Evolutionary conservation across 2,329 filamentous ascomycete species (phyloP).

Genomic region (Trichothecium roseum): DNA sequence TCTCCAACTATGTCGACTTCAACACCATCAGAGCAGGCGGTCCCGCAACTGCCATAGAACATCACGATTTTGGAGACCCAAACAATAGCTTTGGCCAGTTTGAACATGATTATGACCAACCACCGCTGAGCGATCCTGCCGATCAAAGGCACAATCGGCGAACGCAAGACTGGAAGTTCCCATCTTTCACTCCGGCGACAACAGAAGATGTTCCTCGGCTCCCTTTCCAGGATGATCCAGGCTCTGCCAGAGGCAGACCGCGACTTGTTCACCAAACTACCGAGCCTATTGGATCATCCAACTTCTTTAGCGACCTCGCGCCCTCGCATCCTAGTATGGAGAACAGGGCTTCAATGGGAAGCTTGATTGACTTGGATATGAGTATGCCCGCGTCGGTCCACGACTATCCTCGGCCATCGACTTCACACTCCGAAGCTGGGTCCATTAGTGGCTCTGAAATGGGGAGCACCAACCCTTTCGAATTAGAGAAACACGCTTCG

Average conservation of each 20-base stretch:
- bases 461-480: conserved; percentile 47
- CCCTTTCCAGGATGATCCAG: conserved; percentile 13
- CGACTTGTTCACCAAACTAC: conserved; percentile 39
- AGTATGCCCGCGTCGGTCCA: conserved; percentile 37
- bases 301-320: conserved; percentile 30
- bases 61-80: conserved; percentile 33
- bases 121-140: conserved; percentile 47
- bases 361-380: conserved; percentile 45
- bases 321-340: conserved; percentile 20
- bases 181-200: conserved; percentile 36
- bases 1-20: conserved; percentile 50
- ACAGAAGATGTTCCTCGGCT: conserved; percentile 43
- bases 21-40: conserved; percentile 46
- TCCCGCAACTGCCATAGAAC: conserved; percentile 36
- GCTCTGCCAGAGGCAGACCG: conserved; percentile 26
- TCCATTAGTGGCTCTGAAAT: conserved; percentile 47
- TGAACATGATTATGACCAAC: conserved; percentile 11
- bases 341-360: conserved; percentile 32
- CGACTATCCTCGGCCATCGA: conserved; percentile 44
- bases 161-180: conserved; percentile 49
- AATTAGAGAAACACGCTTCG: conserved; percentile 52
- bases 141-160: conserved; percentile 41
- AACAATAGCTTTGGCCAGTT: not conserved
- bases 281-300: conserved; percentile 34
- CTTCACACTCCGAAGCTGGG: conserved; percentile 47